Conservation (phyloP, 2,329 filamentous ascomycete genomes). For the Biscogniauxia sp. region DNA sequence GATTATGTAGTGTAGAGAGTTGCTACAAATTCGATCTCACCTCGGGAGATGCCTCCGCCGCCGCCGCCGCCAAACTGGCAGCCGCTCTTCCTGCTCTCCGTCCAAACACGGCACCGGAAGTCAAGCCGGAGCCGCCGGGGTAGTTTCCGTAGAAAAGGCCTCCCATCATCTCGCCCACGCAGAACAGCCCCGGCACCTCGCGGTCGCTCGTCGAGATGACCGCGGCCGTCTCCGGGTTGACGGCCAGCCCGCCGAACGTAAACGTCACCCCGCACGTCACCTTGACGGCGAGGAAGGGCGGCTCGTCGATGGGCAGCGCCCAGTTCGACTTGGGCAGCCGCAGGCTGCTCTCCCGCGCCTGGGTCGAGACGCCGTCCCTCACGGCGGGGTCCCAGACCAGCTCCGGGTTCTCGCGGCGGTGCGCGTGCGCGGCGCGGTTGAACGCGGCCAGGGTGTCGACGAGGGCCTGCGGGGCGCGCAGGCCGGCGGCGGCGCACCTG, state of each 20-base stretch:
- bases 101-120: no score
- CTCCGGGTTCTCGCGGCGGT: slow-evolving; percentile 43
- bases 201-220: no score
- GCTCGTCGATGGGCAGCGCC: slow-evolving; percentile 56
- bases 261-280: slow-evolving; percentile 67
- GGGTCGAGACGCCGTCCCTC: slow-evolving; percentile 61
- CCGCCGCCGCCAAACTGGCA: no score
- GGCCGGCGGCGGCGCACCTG: slow-evolving; percentile 44
- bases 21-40: no score
- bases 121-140: no score
- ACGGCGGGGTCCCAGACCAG: slow-evolving; percentile 56
- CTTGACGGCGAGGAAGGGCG: slow-evolving; percentile 60
- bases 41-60: no score
- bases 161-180: no score
- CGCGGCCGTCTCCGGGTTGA: slow-evolving; percentile 28
- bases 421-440: slow-evolving; percentile 53
- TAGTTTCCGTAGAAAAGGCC: no score
- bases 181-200: no score
- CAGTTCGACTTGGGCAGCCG: slow-evolving; percentile 62
- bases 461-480: slow-evolving; percentile 46
- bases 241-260: slow-evolving; percentile 63
- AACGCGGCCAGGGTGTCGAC: slow-evolving; percentile 52
- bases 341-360: slow-evolving; percentile 44
- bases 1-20: no score
- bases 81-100: no score